Base-by-base conservation (phyloP, 2,329 filamentous ascomycete genomes). In the Harringtonia aguacate region DNA sequence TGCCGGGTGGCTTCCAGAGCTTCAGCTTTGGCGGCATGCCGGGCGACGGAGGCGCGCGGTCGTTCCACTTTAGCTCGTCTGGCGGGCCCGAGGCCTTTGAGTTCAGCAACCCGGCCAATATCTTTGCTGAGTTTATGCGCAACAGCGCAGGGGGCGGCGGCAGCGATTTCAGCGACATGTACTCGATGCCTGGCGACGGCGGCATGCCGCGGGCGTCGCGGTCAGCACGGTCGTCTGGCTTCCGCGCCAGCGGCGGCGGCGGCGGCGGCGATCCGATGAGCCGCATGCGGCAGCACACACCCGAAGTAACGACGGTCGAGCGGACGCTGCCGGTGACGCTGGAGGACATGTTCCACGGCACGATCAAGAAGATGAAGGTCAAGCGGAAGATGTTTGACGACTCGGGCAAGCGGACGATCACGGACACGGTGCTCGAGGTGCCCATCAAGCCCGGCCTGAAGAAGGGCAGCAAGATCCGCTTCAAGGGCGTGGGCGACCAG, bases 401-500 rank as follows among this genome's bases (percentile, higher is more conserved):
- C 18, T 81, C 74, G 1, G 87, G 87, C 46, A 95, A 94, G 69
- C 80, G 88, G 54, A 86, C 78, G 36, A 84, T 82, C 4, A 85
- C 89, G 48, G 92, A 98, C 55, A 85, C 89, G 57, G 86, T 95
- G 17, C 69, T 98, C 27, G 88, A 94, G 58, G 90, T 97, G 42
- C 87, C 88, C 38, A 95, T 98, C 67, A 97, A 95, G 68, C 81
- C 87, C 7, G 92, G 92, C 47, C 68, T 97, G 64, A 95, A 97
- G 68, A 89, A 94, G 55, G 92, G 92, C 27, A 94, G 86, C 58
- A 98, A 97, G 73, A 95, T 98, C 65, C 95, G 95, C 66, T 98
- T 95, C 60, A 86, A 85, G 58, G 88, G 90, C 35, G 89, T 98
- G n/a, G 92, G 92, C 12, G 92, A 98, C 63, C 89, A 97, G 61